phyloP scores from a whole-genome alignment of 495 filamentous ascomycete genomes.

The Achaetomiella virescens region DNA sequence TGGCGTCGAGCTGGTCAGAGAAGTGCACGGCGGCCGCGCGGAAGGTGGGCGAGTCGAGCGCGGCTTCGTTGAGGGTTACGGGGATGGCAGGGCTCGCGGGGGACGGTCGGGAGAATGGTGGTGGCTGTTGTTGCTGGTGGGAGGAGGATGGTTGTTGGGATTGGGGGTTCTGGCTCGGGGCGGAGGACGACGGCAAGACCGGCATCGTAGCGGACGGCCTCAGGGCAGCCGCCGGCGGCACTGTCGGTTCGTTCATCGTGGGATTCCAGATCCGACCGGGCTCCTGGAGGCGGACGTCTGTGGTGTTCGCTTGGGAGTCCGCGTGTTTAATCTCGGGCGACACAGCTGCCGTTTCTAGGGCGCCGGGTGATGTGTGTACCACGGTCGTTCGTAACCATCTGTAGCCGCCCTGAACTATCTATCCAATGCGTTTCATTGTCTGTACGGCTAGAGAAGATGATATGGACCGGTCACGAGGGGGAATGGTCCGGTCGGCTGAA shows the following conservation, averaged over 20 bases:
- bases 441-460: too few species aligned
- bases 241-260: too few species aligned
- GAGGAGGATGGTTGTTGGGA: not conserved
- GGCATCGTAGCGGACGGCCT: constrained; percentile 4
- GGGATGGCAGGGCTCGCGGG: constrained; percentile 48
- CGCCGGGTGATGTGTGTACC: too few species aligned
- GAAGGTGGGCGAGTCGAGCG: constrained; percentile 93
- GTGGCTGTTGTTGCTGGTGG: not conserved
- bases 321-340: too few species aligned
- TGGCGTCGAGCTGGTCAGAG: constrained; percentile 80
- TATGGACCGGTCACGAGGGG: too few species aligned
- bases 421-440: too few species aligned
- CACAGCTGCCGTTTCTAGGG: too few species aligned
- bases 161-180: not conserved
- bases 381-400: too few species aligned
- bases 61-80: constrained; percentile 89
- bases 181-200: not conserved
- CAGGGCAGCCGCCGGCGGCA: constrained; percentile 12
- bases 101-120: not conserved
- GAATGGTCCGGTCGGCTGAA: not conserved
- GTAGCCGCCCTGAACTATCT: too few species aligned
- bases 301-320: too few species aligned
- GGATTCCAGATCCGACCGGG: too few species aligned
- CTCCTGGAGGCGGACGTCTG: too few species aligned
- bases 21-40: constrained; percentile 84